Evolutionary conservation across 2,329 filamentous ascomycete genomes (phyloP), one percentile per base, ranked within the genome.

Genomic region (Coniochaeta prunicola): DNA sequence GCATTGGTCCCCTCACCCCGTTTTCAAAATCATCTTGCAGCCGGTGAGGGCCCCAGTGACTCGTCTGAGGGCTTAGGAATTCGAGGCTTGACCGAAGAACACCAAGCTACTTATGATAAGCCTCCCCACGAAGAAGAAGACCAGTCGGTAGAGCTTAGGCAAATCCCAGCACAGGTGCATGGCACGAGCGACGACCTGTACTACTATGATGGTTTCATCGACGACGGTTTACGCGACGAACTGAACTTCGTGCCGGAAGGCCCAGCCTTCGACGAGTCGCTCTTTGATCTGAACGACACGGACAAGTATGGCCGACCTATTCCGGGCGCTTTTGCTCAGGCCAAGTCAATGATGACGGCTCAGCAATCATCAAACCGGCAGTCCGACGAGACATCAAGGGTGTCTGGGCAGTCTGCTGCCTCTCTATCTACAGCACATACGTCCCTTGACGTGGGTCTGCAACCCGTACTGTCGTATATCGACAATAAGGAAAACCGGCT

Each of bases 271-370:
- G 87, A 91, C 61, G 88, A 91, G 68, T 87, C 85, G 6, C 80
- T 90, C 15, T 91, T 91, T 66, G 88, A 91, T 63, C 78, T 85
- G 33, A 78, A 88, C 57, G 84, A 87, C 65, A 85, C 85, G 15
- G 80, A 88, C 69, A 70, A 79, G 62, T 87, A 82, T 66, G 84
- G 85, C 17, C 76, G 85, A 24, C 84, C 82, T 1, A 79, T 85
- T 40, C 81, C 82, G 0, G 82, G 82, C 5, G 78, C 80, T 0
- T 85, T 85, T 69, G 81, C 80, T 4, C 76, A 76, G 45, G 81
- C 80, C 1, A 74, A 83, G 58, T 77, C 77, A 2, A 70, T 77
- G 59, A 72, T 77, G 64, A 73, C 71, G n/a, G 71, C 71, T 1
- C 64, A 69, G 45, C 68, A 70, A 33, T 58, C 60, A n/a, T 67